These are phyloP conservation scores for Naegleria lovaniensis DNA, from an alignment of 208 protist species.

Conservation along the genomic window DNA sequence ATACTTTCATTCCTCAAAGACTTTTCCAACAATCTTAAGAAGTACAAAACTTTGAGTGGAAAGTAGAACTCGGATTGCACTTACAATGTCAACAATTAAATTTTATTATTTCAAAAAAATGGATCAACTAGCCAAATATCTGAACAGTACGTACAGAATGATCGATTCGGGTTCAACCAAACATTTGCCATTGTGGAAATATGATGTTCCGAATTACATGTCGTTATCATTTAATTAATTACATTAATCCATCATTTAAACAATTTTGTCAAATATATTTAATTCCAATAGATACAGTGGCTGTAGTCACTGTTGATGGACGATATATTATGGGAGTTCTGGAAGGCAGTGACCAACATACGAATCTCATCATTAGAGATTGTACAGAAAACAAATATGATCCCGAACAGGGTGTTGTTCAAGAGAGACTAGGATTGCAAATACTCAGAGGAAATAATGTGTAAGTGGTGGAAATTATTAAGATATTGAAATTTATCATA, in stretches of 20 bases:
- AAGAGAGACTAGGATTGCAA: not conserved
- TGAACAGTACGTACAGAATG: not conserved
- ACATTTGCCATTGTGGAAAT: no score
- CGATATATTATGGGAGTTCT: conserved; percentile 18
- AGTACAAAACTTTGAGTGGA: not conserved
- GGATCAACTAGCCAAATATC: not conserved
- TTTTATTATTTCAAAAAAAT: not conserved
- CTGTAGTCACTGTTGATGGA: conserved; percentile 5
- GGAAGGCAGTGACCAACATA: not conserved
- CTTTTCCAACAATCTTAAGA: not conserved
- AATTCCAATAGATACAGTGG: not conserved
- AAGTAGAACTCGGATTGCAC: no score
- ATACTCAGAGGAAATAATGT: conserved; percentile 13
- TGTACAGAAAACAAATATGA: conserved; percentile 10
- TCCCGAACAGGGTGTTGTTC: not conserved
- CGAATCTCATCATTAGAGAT: not conserved
- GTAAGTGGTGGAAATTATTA: not conserved
- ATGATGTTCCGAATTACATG: no score
- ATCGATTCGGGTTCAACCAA: not conserved
- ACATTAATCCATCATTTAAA: no score
- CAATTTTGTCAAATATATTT: no score
- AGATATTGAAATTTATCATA: no score
- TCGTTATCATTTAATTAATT: no score
- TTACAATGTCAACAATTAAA: no score
- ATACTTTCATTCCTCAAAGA: not conserved